Conservation (phyloP, 176 grass and related monocot genomes). For the Oryza rufipogon region DNA sequence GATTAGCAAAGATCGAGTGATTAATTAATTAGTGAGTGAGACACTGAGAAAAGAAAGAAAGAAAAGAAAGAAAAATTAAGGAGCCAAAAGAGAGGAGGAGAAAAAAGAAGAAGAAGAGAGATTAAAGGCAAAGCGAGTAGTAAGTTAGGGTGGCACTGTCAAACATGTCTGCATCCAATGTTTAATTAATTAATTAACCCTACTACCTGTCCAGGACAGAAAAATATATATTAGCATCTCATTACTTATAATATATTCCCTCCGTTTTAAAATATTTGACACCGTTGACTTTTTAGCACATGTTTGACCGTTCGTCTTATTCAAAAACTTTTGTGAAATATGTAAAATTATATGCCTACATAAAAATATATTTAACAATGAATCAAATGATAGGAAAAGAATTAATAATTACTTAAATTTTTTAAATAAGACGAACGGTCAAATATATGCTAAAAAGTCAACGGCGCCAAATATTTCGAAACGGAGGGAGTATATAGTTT, state of each 20-base stretch:
- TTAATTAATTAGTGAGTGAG: slow-evolving; percentile 30
- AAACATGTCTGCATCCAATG: slow-evolving; percentile 17
- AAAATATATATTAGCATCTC: slow-evolving; percentile 1
- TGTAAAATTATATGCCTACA: too few species aligned
- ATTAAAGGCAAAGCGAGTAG: slow-evolving; percentile 17
- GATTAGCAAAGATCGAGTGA: slow-evolving; percentile 38
- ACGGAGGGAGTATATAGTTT: background rate
- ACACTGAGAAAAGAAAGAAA: background rate
- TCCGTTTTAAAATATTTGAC: too few species aligned
- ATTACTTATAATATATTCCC: slow-evolving; percentile 4
- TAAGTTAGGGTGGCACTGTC: slow-evolving; percentile 69
- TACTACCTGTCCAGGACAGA: background rate
- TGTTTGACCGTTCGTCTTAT: too few species aligned
- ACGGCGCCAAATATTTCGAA: too few species aligned
- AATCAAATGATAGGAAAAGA: too few species aligned
- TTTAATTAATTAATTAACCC: slow-evolving; percentile 56
- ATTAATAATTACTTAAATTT: too few species aligned
- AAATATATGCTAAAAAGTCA: too few species aligned
- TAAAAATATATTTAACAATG: too few species aligned
- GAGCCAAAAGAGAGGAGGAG: background rate
- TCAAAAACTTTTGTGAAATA: too few species aligned
- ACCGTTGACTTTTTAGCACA: too few species aligned
- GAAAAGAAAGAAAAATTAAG: slow-evolving; percentile 27
- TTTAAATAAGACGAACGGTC: too few species aligned
- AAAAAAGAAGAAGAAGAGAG: background rate